Evolutionary conservation across 2,329 filamentous ascomycete genomes (phyloP).

Genomic region (Aspergillus sp.): DNA sequence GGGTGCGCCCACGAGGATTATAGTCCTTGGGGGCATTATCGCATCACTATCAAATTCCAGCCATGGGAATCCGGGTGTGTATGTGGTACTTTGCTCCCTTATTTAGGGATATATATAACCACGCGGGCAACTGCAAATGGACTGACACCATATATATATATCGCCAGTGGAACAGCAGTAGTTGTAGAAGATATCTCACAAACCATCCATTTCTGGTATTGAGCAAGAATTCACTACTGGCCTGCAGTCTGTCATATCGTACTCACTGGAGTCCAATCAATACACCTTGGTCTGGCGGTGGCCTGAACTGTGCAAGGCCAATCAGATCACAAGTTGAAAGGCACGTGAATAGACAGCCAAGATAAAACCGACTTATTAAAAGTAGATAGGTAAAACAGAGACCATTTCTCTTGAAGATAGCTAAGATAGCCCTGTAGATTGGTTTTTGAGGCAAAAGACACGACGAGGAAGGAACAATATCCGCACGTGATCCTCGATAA

Average conservation of each 20-base stretch:
- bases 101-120: neutral
- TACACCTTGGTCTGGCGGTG: neutral
- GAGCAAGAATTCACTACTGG: neutral
- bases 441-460: neutral
- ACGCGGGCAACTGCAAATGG: neutral
- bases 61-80: neutral
- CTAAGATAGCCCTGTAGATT: neutral
- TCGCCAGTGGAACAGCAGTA: neutral
- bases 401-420: neutral
- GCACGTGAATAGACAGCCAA: neutral
- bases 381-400: neutral
- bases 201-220: neutral
- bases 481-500: slow-evolving; percentile 20
- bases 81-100: neutral
- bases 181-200: neutral
- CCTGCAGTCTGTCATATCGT: neutral
- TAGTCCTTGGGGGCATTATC: slow-evolving; percentile 34
- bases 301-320: neutral
- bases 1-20: slow-evolving; percentile 65
- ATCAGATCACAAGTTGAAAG: neutral
- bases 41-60: neutral
- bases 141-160: neutral
- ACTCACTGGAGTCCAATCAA: neutral
- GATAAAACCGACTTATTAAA: neutral
- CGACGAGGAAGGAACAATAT: neutral